Conservation (phyloP, 176 grass and related monocot genomes). For the Hyparrhenia diplandra region DNA sequence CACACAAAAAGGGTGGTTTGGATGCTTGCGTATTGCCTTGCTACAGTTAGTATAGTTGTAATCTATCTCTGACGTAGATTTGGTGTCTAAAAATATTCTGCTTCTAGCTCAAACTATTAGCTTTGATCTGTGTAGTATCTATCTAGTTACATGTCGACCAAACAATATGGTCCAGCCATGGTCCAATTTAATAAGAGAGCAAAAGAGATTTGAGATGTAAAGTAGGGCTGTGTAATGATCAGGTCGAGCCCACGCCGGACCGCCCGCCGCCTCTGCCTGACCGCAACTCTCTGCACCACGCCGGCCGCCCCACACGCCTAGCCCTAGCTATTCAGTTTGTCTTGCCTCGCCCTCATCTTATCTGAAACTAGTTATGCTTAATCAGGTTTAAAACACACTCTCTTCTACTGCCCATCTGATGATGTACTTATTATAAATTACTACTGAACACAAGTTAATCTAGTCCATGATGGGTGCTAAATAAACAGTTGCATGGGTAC, state of each 20-base stretch:
- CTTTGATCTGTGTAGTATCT: too few species aligned
- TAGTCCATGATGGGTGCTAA: not conserved
- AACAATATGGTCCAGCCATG: too few species aligned
- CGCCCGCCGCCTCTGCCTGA: constrained; percentile 20
- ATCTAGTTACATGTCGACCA: too few species aligned
- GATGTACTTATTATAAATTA: not conserved
- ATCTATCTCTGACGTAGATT: too few species aligned
- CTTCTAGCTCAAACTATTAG: too few species aligned
- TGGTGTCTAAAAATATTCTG: too few species aligned
- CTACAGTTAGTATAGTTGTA: too few species aligned
- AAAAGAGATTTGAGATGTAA: too few species aligned
- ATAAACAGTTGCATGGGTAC: not conserved
- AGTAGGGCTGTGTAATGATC: constrained; percentile 9
- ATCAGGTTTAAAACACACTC: not conserved
- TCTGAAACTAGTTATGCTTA: not conserved
- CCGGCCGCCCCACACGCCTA: not conserved
- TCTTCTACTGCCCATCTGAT: not conserved
- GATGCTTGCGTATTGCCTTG: too few species aligned
- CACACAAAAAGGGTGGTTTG: too few species aligned
- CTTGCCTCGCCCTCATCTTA: not conserved
- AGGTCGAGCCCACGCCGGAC: constrained; percentile 44
- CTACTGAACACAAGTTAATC: not conserved
- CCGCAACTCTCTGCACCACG: not conserved
- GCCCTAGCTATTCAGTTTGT: not conserved
- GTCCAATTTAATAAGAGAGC: too few species aligned